A percentile compares a stretch with the other conserved stretches of the same genome.
Evolutionary conservation across 805 yeast species (phyloP).

Genomic region (Ogataea salicorniae): DNA sequence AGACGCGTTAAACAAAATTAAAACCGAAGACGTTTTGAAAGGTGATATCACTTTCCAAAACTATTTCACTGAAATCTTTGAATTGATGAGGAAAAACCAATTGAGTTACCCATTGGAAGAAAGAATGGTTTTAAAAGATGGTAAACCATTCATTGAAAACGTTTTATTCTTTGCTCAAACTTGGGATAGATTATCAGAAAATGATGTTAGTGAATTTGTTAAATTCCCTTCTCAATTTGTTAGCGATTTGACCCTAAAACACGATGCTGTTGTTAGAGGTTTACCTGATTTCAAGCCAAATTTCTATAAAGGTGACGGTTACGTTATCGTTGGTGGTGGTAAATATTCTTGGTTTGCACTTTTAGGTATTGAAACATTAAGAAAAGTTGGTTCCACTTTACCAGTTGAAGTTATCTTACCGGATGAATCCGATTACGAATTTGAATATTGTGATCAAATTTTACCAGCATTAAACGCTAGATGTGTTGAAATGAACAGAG

Average conservation of each 20-base stretch:
- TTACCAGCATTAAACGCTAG: conserved; percentile 59
- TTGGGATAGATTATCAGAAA: conserved; percentile 23
- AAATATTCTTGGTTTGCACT: conserved; percentile 67
- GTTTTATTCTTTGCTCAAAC: conserved; percentile 26
- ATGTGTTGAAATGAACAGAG: conserved; percentile 61
- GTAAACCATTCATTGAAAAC: conserved; percentile 30
- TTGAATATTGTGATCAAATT: conserved; percentile 59
- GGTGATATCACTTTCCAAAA: conserved; percentile 31
- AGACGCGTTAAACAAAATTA: conserved; percentile 24
- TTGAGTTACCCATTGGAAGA: conserved; percentile 29
- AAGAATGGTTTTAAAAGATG: conserved; percentile 26
- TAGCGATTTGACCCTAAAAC: conserved; percentile 30
- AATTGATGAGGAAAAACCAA: conserved; percentile 26
- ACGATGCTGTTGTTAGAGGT: conserved; percentile 26
- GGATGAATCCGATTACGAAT: conserved; percentile 61
- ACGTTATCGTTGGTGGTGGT: conserved; percentile 79
- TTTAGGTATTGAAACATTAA: conserved; percentile 56
- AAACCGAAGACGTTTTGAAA: conserved; percentile 24
- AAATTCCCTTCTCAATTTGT: conserved; percentile 29
- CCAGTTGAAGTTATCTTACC: conserved; percentile 87
- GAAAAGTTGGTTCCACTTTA: conserved; percentile 59
- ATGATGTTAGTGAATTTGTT: conserved; percentile 21
- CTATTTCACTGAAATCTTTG: conserved; percentile 28
- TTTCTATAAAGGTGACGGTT: conserved; percentile 37
- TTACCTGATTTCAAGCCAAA: conserved; percentile 26